These are phyloP conservation scores for Salix dunnii DNA, from an alignment of 345 rosid genomes.

Conservation along the genomic window DNA sequence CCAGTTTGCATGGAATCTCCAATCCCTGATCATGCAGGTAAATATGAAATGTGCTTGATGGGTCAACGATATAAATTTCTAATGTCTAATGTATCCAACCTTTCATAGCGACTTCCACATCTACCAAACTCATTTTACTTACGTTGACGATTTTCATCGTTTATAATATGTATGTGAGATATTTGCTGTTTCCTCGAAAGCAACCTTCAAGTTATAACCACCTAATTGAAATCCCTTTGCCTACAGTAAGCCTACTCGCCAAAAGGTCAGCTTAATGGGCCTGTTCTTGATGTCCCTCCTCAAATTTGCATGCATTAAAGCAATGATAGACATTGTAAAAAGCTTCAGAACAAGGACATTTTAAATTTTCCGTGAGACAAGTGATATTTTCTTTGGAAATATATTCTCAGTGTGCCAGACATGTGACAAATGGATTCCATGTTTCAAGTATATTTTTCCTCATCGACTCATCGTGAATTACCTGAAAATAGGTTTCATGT, in stretches of 20 bases:
- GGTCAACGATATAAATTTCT: background rate
- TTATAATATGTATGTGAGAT: background rate
- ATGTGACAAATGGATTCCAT: no score
- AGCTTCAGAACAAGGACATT: no score
- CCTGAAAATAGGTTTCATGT: no score
- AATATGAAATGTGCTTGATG: background rate
- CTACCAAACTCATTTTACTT: background rate
- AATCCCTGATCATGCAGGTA: background rate
- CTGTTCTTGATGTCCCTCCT: background rate
- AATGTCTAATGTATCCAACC: background rate
- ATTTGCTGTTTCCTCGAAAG: background rate
- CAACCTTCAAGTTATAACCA: background rate
- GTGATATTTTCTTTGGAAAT: no score
- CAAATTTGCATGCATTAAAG: background rate
- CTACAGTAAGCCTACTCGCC: background rate
- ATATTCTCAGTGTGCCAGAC: no score
- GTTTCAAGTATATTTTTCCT: no score
- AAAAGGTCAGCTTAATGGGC: background rate
- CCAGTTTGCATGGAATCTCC: background rate
- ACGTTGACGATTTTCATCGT: background rate
- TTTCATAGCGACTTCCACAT: background rate
- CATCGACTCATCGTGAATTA: no score
- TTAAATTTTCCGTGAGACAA: no score
- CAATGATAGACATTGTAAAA: no score
- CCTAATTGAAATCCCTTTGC: background rate